Evolutionary conservation across 805 yeast genomes (phyloP), one percentile per base, ranked within the genome.

Genomic region (Wickerhamiella dianesei): DNA sequence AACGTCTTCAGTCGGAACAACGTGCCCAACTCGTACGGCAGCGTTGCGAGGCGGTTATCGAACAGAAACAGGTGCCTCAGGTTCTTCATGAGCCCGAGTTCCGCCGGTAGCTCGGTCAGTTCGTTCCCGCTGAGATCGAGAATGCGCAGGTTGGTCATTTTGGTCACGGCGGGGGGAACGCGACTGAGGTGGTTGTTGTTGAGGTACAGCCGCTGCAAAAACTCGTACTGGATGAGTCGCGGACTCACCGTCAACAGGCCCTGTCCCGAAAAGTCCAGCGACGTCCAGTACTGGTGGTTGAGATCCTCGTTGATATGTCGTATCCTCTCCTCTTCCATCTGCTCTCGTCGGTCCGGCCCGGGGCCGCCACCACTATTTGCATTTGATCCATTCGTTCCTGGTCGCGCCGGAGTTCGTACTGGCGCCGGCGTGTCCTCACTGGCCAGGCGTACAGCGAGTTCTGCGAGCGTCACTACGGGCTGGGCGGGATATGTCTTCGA

Each of bases 251-350:
- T 73, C 51, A 76, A 69, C 45, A 92, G 70, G 32, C 89, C 84
- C 64, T 92, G 94, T 50, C 96, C 96, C 53, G 94, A 79, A 53
- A 89, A 69, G 66, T 92, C 99, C 53, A 92, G 69, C 4, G 88
- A 89, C 46, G 94, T 82, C 99, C 99, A 92, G 59, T 83, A 73
- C 66, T 88, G 96, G 50, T 79, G 80, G 56, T 69, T 60, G 45
- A 61, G 49, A 41, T 61, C 65, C 54, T 64, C 66, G 48, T 64
- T 64, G 49, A 63, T 60, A 40, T 56, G 58, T 35, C 65, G 61
- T 51, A 62, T 71, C 51, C 66, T 60, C 47, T 68, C 64, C 20
- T 68, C 69, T 50, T 68, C 67, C 46, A 64, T 52, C 46, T 58
- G 63, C 51, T 64, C 64, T 42, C 62, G 56, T 54, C 60, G 55